Conservation (phyloP, 2,329 filamentous ascomycete genomes). For the Lasiodiplodia hormozganensis region DNA sequence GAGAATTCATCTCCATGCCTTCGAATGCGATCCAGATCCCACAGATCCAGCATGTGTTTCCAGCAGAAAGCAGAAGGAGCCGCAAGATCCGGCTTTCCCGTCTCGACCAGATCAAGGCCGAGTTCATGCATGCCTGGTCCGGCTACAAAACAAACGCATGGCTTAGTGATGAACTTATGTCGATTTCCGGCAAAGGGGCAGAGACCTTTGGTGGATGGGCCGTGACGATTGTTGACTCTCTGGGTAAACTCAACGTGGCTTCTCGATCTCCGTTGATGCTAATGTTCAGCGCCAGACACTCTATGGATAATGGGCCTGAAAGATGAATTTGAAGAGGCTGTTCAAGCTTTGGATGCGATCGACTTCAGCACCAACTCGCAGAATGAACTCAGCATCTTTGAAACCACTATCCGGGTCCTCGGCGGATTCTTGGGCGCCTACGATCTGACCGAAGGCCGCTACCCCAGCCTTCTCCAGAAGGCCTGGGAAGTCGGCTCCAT, state of each 20-base stretch:
- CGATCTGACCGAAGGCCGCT: constrained; percentile 29
- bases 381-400: constrained; percentile 81
- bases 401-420: constrained; percentile 69
- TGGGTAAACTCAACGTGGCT: constrained; percentile 25
- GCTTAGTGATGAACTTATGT: constrained; percentile 68
- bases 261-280: too few relatives aligned
- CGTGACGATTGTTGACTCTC: constrained; percentile 67
- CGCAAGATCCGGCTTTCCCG: constrained; percentile 38
- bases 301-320: constrained; percentile 85
- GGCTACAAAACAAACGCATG: constrained; percentile 70
- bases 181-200: constrained; percentile 59
- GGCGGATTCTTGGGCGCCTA: constrained; percentile 32
- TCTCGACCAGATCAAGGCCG: constrained; percentile 39
- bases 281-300: constrained; percentile 65
- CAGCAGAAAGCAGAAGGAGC: constrained; percentile 32
- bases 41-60: constrained; percentile 43
- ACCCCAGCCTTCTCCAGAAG: constrained; percentile 30
- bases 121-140: constrained; percentile 54
- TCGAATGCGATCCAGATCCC: constrained; percentile 39
- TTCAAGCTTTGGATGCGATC: constrained; percentile 72
- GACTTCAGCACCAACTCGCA: constrained; percentile 79
- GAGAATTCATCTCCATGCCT: constrained; percentile 38
- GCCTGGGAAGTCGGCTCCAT: constrained; percentile 32
- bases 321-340: constrained; percentile 80
- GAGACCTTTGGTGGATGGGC: constrained; percentile 72